Base-by-base conservation (phyloP, 192 early-diverging fungal species). In the Haplosporangium gracile region DNA sequence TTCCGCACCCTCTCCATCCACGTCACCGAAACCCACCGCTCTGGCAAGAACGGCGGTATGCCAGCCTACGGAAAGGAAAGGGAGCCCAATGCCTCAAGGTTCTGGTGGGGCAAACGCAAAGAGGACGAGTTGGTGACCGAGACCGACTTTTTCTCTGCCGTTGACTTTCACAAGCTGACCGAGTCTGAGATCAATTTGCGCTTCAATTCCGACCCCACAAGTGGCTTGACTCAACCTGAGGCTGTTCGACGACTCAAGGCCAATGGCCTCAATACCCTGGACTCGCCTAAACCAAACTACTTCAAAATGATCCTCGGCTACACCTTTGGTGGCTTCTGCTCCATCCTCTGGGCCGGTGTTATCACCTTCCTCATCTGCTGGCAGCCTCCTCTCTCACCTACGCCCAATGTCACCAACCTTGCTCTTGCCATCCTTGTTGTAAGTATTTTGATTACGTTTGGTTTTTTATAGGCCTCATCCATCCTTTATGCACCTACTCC, bases 251-350 rank as follows among this genome's bases (percentile, higher is more conserved):
- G 91, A 49, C 45, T 87, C n/a, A 63, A 73, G 43, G 71, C 73
- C 15, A 75, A 90, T 76, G 90, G 90, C 5, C 89, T 85, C 42
- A 91, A 92, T 70, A 72, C 77, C 1, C 82, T 92, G 16, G 80
- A 81, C 32, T 82, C 77, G 38, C 79, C 76, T 10, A 80, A 89
- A 10, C 86, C 74, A 24, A 90, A 91, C 51, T 88, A 83, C 75
- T 7, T 79, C 20, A 72, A 80, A 32, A 92, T 91, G 76, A 49
- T 91, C 18, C 75, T 91, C 42, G 69, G 79, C 0, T 93, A 92
- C 47, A 82, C 94, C 55, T 94, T 94, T 83, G 92, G 94, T 73
- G 95, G 95, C 1, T 96, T 96, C 72, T 93, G 94, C 72, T 86
- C 89, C 40, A 87, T 96, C 38, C 80, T 95, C 38, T 96, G 95